Percentiles rank a stretch among this genome's conserved stretches.
Conservation (phyloP, 208 protist genomes). For the Sergeia podlipaevii region DNA sequence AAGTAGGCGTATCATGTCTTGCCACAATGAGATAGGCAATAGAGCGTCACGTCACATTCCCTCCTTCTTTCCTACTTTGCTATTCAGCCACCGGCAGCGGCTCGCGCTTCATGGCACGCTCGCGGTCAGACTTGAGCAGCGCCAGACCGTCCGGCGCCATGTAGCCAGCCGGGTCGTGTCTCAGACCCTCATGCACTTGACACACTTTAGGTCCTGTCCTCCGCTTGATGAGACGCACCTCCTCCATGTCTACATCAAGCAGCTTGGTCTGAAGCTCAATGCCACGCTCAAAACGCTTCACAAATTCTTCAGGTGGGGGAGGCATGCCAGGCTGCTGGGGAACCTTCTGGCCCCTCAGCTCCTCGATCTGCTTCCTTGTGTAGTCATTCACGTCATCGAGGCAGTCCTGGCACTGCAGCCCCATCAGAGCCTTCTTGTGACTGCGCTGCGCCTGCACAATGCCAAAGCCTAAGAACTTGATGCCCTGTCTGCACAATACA, state of each 20-base stretch:
- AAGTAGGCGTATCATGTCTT: too few relatives aligned
- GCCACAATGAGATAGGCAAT: too few relatives aligned
- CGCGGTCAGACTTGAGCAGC: constrained; percentile 41
- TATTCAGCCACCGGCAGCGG: background rate
- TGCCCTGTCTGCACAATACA: constrained; percentile 30
- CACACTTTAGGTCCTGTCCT: constrained; percentile 33
- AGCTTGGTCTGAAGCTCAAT: constrained; percentile 57
- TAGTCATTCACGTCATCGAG: constrained; percentile 70
- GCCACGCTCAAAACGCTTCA: constrained; percentile 48
- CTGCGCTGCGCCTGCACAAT: constrained; percentile 63
- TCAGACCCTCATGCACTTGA: constrained; percentile 54
- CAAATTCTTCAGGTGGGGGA: constrained; percentile 55
- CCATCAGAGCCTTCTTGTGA: constrained; percentile 56
- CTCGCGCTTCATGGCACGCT: constrained; percentile 19
- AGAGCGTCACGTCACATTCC: background rate
- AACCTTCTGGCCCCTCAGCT: constrained; percentile 35
- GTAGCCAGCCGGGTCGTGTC: constrained; percentile 38
- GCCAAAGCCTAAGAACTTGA: constrained; percentile 58
- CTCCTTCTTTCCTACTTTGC: background rate
- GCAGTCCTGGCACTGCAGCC: constrained; percentile 69
- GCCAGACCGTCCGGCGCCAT: constrained; percentile 30
- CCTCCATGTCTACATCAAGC: constrained; percentile 61
- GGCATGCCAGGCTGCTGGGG: constrained; percentile 72
- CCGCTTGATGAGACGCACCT: constrained; percentile 52
- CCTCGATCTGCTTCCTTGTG: constrained; percentile 54